Base-by-base conservation (phyloP, 2,329 filamentous ascomycete species). In the Diaporthe amygdali region DNA sequence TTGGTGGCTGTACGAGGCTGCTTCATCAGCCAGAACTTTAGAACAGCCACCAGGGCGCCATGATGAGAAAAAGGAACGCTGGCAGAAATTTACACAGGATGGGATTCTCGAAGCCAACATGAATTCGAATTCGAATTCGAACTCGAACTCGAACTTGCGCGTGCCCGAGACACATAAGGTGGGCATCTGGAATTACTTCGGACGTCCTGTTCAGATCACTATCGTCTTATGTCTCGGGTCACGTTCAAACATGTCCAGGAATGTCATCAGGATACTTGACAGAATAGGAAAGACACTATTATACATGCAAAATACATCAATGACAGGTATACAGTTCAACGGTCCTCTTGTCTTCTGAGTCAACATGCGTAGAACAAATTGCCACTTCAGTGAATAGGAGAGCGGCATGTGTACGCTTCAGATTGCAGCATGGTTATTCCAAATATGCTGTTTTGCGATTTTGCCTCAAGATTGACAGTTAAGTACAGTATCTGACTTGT, bases 81-180 rank as follows among this genome's bases (percentile, higher is more conserved):
- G n/a, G n/a, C n/a, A n/a, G n/a, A n/a, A n/a, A n/a, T n/a, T n/a
- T n/a, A n/a, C n/a, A n/a, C n/a, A 76, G 22, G 76, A 74, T 2
- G 75, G 34, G 37, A 76, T 75, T 44, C 70, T 76, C n/a, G n/a
- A n/a, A n/a, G n/a, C n/a, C 3, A 77, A 64, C 32, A 77, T 59
- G 2, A 70, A 64, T 75, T 71, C 69, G n/a, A n/a, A n/a, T n/a
- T 78, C 74, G 46, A 77, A 76, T 12, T 74, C 49, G 12, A 73
- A 72, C 17, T 74, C 77, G 59, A 78, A 78, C 37, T 77, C 77
- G 72, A 77, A 77, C 12, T 6, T 32, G 22, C 20, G n/a, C n/a
- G n/a, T 52, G n/a, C 25, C 32, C 14, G 30, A 32, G 34, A 22
- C 25, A 46, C n/a, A n/a, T 27, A 59, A 56, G 3, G 20, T 10